Conservation (phyloP, 345 rosid genomes). For the Lumnitzera littorea region DNA sequence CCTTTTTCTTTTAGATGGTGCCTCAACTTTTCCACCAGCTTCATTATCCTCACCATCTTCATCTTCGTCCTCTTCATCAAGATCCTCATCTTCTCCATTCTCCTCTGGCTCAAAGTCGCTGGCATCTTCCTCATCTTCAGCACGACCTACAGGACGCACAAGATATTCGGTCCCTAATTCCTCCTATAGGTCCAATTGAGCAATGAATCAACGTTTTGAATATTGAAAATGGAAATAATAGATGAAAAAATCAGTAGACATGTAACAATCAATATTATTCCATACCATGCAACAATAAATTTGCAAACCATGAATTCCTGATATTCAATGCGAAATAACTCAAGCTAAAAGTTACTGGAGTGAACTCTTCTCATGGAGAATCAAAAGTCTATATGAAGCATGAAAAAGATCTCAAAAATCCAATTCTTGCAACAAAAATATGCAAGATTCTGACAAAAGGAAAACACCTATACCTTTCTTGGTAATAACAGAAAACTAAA, state of each 20-base stretch:
- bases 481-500: too few species aligned
- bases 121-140: slow-evolving; percentile 91
- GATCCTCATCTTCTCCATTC: slow-evolving; percentile 59
- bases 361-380: background rate
- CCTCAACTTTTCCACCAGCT: slow-evolving; percentile 48
- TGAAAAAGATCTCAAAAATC: background rate
- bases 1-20: slow-evolving; percentile 70
- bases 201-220: background rate
- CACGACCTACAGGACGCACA: slow-evolving; percentile 64
- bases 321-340: too few species aligned
- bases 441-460: background rate
- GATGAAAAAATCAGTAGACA: background rate
- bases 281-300: too few species aligned
- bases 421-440: background rate
- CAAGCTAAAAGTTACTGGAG: too few species aligned
- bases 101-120: slow-evolving; percentile 85
- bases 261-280: too few species aligned
- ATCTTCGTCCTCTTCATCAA: slow-evolving; percentile 45
- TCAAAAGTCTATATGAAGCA: background rate
- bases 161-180: slow-evolving; percentile 81
- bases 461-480: background rate
- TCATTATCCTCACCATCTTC: slow-evolving; percentile 56
- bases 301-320: too few species aligned
- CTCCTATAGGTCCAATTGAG: slow-evolving; percentile 23
- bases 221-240: background rate